Conservation (phyloP, 176 grass and related monocot genomes). For the Microstegium vimineum region DNA sequence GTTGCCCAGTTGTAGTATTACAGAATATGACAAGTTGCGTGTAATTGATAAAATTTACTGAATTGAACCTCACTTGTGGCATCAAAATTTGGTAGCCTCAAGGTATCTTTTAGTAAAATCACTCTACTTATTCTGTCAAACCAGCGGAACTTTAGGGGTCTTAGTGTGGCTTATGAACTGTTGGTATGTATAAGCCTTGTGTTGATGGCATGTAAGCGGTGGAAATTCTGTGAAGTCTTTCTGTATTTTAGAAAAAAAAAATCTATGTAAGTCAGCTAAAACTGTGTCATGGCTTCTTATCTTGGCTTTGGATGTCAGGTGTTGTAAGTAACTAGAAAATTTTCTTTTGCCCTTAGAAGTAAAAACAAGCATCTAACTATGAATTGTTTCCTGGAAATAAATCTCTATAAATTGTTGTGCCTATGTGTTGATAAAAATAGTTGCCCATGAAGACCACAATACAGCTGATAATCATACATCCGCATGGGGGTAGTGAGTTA, state of each 20-base stretch:
- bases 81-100: neutral
- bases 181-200: neutral
- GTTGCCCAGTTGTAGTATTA: neutral
- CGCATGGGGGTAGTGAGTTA: no score
- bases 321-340: neutral
- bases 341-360: no score
- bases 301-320: neutral
- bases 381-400: no score
- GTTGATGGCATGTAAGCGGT: neutral
- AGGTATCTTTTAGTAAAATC: neutral
- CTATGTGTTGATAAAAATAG: no score
- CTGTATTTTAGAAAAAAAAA: no score
- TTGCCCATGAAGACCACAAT: no score
- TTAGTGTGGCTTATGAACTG: neutral
- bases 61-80: neutral
- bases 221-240: neutral
- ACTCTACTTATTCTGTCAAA: neutral
- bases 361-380: no score
- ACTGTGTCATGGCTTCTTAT: neutral
- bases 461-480: no score
- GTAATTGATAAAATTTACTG: neutral
- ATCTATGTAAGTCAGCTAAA: no score
- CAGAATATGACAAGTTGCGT: neutral
- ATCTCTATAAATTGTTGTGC: no score
- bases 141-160: neutral